Evolutionary conservation across 2,329 filamentous ascomycete genomes (phyloP), one percentile per base, ranked within the genome.

Genomic region (Monilinia fructigena): DNA sequence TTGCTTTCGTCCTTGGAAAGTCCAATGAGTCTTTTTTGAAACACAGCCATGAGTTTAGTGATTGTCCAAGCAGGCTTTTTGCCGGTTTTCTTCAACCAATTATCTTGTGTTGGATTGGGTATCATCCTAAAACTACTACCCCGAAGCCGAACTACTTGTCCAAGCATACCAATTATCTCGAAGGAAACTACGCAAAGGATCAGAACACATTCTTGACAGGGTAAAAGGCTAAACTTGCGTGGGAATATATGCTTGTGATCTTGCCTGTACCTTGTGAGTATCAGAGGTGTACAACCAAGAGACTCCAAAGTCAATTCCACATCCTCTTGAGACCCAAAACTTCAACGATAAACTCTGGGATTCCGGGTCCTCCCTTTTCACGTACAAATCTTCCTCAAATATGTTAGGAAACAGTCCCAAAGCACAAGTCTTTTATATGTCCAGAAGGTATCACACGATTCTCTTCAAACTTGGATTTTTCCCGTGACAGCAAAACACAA

Each of bases 161-260:
- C 79, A 0, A 86, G 75, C 84, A 87, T 86, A n/a, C 83, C 85
- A 2, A 85, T 73, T 0, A 87, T 78, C 71, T 87, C 85, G 61
- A 86, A 86, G 0, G 82, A 80, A 0, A 87, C 84, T 86, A 66
- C 38, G 2, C 4, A 38, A 16, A 7, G 8, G 18, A 28, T 62
- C 85, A 68, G 26, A 8, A 23, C 6, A 14, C 8, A 16, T 4
- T 66, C 40, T 23, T 54, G 48, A 5, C 14, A n/a, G 12, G 35
- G 2, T 6, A 31, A 31, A 26, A 16, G 14, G 38, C 28, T 12
- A 5, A 20, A 42, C 62, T 38, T 66, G 73, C 74, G 66, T 11
- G 74, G 74, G 58, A 75, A 76, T 28, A 75, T 75, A 38, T 76
- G 74, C 47, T 70, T 75, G 54, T 75, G 73, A 58, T 74, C 72